Conservation (phyloP, 1,139 yeast genomes). For the Hyphopichia khmerensis region DNA sequence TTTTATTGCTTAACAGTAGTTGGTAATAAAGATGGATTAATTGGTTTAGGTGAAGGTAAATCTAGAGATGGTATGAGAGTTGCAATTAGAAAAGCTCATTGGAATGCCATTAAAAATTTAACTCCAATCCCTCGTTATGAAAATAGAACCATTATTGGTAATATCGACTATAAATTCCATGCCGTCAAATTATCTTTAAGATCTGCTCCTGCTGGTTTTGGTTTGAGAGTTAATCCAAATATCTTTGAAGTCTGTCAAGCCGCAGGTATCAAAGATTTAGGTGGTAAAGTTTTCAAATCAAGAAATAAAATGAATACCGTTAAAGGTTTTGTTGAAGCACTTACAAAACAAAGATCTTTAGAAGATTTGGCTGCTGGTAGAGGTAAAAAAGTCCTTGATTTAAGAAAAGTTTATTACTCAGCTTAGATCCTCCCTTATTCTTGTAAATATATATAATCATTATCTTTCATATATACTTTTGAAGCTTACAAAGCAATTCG, state of each 20-base stretch:
- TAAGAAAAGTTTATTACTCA: conserved; percentile 85
- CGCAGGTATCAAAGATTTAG: conserved; percentile 91
- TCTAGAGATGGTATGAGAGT: conserved; percentile 75
- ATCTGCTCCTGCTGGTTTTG: conserved; percentile 93
- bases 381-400: conserved; percentile 93
- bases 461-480: no score
- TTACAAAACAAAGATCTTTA: conserved; percentile 74
- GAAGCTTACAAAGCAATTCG: no score
- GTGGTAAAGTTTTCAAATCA: conserved; percentile 88
- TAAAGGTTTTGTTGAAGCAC: conserved; percentile 86
- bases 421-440: conserved; percentile 19
- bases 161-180: conserved; percentile 78
- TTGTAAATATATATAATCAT: conserved; percentile 8
- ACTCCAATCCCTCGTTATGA: conserved; percentile 83
- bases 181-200: conserved; percentile 81
- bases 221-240: conserved; percentile 87
- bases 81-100: conserved; percentile 84
- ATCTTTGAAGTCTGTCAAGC: conserved; percentile 91
- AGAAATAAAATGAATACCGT: conserved; percentile 95
- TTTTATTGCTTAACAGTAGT: conserved; percentile 86
- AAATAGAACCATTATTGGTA: conserved; percentile 87
- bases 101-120: conserved; percentile 91
- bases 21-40: conserved; percentile 91
- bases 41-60: conserved; percentile 95
- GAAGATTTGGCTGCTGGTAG: conserved; percentile 89